phyloP scores from a whole-genome alignment of 768 basidiomycete genomes.

The Phylloporus arenicola region DNA sequence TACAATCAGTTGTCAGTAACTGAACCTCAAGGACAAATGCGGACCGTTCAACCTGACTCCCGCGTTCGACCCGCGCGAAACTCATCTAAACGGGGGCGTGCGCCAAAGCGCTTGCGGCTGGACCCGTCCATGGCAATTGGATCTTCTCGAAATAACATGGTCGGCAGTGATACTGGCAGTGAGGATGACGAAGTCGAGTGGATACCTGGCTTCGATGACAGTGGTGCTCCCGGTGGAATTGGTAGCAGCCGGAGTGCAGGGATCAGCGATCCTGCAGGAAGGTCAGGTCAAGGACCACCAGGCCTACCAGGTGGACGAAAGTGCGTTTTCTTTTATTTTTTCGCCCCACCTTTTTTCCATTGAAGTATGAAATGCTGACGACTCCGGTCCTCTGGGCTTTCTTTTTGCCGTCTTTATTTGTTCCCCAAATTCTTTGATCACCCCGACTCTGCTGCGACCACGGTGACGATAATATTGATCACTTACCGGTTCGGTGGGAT shows the following conservation, averaged over 20 bases:
- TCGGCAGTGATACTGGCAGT: conserved; percentile 28
- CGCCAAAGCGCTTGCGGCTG: conserved; percentile 18
- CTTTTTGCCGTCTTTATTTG: background rate
- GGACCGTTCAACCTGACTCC: background rate
- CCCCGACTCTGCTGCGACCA: background rate
- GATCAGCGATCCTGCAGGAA: conserved; percentile 1
- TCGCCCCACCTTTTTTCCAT: background rate
- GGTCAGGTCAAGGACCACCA: conserved; percentile 3
- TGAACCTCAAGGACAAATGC: conserved; percentile 1
- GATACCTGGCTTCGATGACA: conserved; percentile 10
- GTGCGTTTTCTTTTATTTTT: conserved; percentile 17
- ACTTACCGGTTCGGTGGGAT: background rate
- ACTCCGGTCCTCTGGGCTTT: background rate
- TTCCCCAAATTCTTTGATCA: background rate
- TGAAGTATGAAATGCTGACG: background rate
- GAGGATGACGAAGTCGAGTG: conserved; percentile 29
- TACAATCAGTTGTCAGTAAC: background rate
- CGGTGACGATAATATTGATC: background rate
- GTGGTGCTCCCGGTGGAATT: background rate
- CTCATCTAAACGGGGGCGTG: conserved; percentile 19
- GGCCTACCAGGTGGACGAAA: conserved; percentile 21
- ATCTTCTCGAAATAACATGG: conserved; percentile 1
- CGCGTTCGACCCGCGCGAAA: conserved; percentile 1
- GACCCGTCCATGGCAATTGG: background rate
- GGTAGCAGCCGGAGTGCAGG: background rate